These are phyloP conservation scores for Pseudogymnoascus pannorum DNA, from an alignment of 2,329 filamentous ascomycete species.

Conservation along the genomic window DNA sequence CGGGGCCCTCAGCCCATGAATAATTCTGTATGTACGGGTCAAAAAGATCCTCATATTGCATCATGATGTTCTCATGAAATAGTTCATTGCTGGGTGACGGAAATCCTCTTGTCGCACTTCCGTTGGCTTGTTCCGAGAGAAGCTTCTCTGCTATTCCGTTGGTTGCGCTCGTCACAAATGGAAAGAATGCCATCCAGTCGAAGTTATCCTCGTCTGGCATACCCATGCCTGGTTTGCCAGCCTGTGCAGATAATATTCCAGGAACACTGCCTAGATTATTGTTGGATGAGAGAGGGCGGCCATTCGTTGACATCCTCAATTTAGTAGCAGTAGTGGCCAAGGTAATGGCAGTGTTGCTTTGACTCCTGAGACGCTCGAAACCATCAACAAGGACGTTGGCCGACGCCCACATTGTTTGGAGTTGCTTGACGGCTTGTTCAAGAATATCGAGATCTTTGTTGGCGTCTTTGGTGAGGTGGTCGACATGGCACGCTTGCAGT, in stretches of 20 bases:
- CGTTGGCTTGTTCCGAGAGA: constrained; percentile 19
- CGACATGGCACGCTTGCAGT: constrained; percentile 32
- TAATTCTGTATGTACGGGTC: constrained; percentile 16
- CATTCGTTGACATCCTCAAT: neutral
- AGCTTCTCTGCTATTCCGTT: constrained; percentile 25
- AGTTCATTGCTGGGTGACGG: constrained; percentile 19
- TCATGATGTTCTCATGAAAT: constrained; percentile 22
- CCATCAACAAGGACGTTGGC: constrained; percentile 31
- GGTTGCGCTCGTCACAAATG: constrained; percentile 29
- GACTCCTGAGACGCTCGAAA: constrained; percentile 25
- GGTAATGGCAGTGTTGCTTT: constrained; percentile 10
- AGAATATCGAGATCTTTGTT: constrained; percentile 31
- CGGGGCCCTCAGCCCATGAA: neutral
- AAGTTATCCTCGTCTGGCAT: constrained; percentile 19
- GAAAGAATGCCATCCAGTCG: constrained; percentile 31
- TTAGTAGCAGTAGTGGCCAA: neutral
- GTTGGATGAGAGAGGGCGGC: neutral
- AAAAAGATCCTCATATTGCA: constrained; percentile 23
- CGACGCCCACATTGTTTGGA: constrained; percentile 32
- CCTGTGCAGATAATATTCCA: constrained; percentile 8
- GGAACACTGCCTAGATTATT: neutral
- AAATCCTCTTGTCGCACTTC: constrained; percentile 17
- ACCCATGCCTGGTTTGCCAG: constrained; percentile 15
- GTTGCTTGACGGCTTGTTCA: constrained; percentile 27
- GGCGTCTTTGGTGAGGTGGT: constrained; percentile 26